Percentiles rank a stretch among this genome's conserved stretches.
Evolutionary conservation across 805 yeast species (phyloP).

Genomic region (Komagataella populi): DNA sequence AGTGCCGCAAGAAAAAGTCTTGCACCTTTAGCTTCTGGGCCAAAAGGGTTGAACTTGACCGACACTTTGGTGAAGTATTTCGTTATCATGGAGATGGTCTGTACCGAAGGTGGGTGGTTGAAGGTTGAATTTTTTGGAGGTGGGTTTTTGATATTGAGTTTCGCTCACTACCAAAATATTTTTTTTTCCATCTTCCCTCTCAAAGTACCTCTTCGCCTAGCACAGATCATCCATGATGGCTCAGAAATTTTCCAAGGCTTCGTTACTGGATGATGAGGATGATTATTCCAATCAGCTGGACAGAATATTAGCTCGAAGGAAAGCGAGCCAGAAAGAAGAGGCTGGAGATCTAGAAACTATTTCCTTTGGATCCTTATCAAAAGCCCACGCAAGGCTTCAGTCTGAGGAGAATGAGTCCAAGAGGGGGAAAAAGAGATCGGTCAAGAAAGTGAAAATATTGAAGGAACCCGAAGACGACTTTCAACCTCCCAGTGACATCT

Average conservation of each 20-base stretch:
- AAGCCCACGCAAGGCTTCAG: slow-evolving; percentile 14
- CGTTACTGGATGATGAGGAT: slow-evolving; percentile 1
- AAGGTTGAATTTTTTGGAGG: background rate
- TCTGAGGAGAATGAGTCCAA: slow-evolving; percentile 6
- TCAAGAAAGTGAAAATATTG: slow-evolving; percentile 1
- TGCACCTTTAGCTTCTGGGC: slow-evolving; percentile 55
- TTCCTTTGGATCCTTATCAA: slow-evolving; percentile 24
- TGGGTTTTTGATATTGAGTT: background rate
- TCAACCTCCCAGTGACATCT: slow-evolving; percentile 1
- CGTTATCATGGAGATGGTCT: slow-evolving; percentile 54
- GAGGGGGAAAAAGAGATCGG: slow-evolving; percentile 6
- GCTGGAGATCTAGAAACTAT: slow-evolving; percentile 12
- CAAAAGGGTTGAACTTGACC: slow-evolving; percentile 70
- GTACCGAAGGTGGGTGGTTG: background rate
- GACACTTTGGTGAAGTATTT: slow-evolving; percentile 71
- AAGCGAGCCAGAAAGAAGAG: slow-evolving; percentile 3
- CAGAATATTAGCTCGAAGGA: slow-evolving; percentile 2
- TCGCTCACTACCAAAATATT: background rate
- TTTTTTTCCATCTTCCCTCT: background rate
- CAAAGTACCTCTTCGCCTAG: background rate
- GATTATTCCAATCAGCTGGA: slow-evolving; percentile 2
- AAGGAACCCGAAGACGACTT: slow-evolving; percentile 5
- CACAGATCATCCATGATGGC: background rate
- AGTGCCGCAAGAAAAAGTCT: slow-evolving; percentile 67
- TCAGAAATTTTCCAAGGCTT: background rate